Evolutionary conservation across 805 yeast species (phyloP).

Genomic region (Tetrapisispora arboricola): DNA sequence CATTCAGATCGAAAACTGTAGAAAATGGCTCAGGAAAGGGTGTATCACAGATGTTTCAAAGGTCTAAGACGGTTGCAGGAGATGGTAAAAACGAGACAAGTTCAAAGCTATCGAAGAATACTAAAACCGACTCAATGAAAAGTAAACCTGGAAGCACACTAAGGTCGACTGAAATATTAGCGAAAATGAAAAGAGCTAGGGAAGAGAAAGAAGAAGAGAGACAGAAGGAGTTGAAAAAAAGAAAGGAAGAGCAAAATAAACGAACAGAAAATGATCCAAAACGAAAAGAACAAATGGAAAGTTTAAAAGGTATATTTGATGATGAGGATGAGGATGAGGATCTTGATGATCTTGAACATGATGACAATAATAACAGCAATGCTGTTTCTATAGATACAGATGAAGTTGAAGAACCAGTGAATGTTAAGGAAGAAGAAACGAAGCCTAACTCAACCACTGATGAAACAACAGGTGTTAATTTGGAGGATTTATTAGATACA

Average conservation of each 20-base stretch:
- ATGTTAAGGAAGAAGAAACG: background rate
- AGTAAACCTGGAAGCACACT: conserved; percentile 16
- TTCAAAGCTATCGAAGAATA: background rate
- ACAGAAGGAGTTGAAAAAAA: conserved; percentile 19
- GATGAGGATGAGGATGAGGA: conserved; percentile 15
- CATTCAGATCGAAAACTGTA: background rate
- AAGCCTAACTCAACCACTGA: background rate
- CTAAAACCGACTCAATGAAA: too few relatives aligned
- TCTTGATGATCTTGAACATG: background rate
- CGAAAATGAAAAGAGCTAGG: conserved; percentile 25
- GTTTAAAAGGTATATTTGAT: conserved; percentile 23
- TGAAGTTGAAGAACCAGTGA: background rate
- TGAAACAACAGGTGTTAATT: background rate
- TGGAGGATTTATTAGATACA: conserved; percentile 25
- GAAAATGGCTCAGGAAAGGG: background rate
- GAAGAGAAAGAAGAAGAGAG: conserved; percentile 24
- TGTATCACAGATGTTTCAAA: background rate
- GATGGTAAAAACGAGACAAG: conserved; percentile 3
- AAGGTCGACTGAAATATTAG: conserved; percentile 25
- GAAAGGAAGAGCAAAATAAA: conserved; percentile 12
- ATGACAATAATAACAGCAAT: background rate
- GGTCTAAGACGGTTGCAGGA: conserved; percentile 12
- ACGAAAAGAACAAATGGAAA: conserved; percentile 23
- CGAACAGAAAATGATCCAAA: conserved; percentile 13
- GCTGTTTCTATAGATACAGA: too few relatives aligned